Percentiles rank a stretch among this genome's conserved stretches.
Conservation (phyloP, 2,329 filamentous ascomycete genomes). For the Paracamarosporium sp. region DNA sequence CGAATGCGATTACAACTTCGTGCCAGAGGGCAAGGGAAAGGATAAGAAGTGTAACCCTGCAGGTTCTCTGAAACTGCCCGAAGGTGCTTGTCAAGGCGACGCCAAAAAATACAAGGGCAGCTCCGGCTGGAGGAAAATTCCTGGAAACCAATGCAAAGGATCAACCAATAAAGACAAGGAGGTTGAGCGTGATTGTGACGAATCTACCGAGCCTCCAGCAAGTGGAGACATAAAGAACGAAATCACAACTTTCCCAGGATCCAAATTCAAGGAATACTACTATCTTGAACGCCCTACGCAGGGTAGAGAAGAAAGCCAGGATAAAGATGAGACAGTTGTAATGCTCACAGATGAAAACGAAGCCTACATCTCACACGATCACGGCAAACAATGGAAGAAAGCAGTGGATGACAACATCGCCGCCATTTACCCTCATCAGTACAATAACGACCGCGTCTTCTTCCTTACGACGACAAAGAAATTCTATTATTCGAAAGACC, state of each 20-base stretch:
- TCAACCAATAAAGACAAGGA: slow-evolving; percentile 52
- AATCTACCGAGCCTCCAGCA: slow-evolving; percentile 59
- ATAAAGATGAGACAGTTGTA: slow-evolving; percentile 75
- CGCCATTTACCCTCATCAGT: slow-evolving; percentile 76
- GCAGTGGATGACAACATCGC: slow-evolving; percentile 74
- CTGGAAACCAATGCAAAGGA: slow-evolving; percentile 61
- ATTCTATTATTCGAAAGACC: slow-evolving; percentile 82
- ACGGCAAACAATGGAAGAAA: slow-evolving; percentile 86
- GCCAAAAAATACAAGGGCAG: slow-evolving; percentile 81
- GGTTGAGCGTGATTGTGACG: slow-evolving; percentile 77
- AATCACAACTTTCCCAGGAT: slow-evolving; percentile 68
- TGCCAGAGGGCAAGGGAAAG: slow-evolving; percentile 49
- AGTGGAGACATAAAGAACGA: slow-evolving; percentile 71
- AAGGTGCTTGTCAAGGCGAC: slow-evolving; percentile 74
- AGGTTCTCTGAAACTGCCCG: slow-evolving; percentile 69
- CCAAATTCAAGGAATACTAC: slow-evolving; percentile 62
- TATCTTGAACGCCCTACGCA: slow-evolving; percentile 77
- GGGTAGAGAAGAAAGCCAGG: slow-evolving; percentile 73
- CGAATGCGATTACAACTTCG: slow-evolving; percentile 95
- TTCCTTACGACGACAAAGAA: slow-evolving; percentile 75
- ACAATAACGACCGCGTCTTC: slow-evolving; percentile 85
- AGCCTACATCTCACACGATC: slow-evolving; percentile 79
- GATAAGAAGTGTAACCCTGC: slow-evolving; percentile 73
- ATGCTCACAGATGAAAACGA: slow-evolving; percentile 65
- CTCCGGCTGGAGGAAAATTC: slow-evolving; percentile 91